Evolutionary conservation across 2,329 filamentous ascomycete species (phyloP).

Genomic region (Phialophora chinensis): DNA sequence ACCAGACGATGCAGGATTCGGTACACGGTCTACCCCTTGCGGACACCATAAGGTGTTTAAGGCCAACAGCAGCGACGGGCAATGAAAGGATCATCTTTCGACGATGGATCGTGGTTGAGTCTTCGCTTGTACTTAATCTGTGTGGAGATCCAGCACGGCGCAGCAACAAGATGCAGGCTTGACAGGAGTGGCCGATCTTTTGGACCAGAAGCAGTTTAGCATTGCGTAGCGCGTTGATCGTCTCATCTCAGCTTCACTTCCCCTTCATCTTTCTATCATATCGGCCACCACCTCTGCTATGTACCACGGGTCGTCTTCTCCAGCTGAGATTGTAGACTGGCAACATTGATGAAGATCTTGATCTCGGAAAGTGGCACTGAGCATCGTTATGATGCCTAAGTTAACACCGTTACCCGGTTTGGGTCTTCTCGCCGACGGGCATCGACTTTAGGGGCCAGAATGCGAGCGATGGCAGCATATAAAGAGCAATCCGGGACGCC

Average conservation of each 20-base stretch:
- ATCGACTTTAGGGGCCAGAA: not conserved
- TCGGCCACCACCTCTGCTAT: not conserved
- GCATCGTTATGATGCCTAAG: not conserved
- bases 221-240: not conserved
- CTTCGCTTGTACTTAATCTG: not conserved
- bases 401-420: not conserved
- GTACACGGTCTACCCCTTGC: too few relatives aligned
- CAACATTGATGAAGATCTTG: not conserved
- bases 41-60: too few relatives aligned
- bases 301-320: not conserved
- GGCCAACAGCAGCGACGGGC: too few relatives aligned
- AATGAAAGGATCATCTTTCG: too few relatives aligned
- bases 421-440: not conserved
- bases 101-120: not conserved
- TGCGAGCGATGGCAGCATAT: not conserved
- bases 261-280: not conserved
- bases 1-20: not conserved
- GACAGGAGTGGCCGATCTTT: not conserved
- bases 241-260: constrained; percentile 2
- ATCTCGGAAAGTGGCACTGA: not conserved
- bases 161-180: not conserved
- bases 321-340: not conserved
- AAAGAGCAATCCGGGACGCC: not conserved
- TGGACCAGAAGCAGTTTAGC: constrained; percentile 2
- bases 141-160: not conserved